phyloP scores from a whole-genome alignment of 2,329 filamentous ascomycete species.

The Aspergillus unguis region DNA sequence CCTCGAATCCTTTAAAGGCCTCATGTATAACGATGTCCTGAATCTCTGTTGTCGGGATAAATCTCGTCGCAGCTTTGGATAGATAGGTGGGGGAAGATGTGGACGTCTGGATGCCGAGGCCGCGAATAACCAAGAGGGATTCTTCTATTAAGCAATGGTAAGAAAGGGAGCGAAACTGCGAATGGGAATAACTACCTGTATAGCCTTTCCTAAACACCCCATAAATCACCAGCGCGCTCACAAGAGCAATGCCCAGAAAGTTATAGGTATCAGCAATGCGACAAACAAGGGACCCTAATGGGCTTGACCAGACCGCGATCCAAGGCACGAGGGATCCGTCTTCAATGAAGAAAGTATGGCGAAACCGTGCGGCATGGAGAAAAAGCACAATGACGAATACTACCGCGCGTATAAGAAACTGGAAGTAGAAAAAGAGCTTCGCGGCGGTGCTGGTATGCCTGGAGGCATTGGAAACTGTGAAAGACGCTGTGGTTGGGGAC shows the following conservation, averaged over 20 bases:
- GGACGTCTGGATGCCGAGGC: constrained; percentile 85
- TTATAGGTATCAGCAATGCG: constrained; percentile 38
- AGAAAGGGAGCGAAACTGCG: constrained; percentile 5
- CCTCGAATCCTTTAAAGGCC: constrained; percentile 88
- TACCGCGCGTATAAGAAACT: constrained; percentile 45
- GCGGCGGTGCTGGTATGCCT: constrained; percentile 46
- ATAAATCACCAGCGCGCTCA: constrained; percentile 42
- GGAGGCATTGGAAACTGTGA: constrained; percentile 81
- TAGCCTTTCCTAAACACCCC: constrained; percentile 49
- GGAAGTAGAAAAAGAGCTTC: constrained; percentile 42
- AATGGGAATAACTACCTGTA: constrained; percentile 44
- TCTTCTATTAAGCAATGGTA: constrained; percentile 57
- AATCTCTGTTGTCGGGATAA: constrained; percentile 88
- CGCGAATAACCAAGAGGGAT: constrained; percentile 80
- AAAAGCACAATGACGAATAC: constrained; percentile 43
- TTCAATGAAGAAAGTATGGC: constrained; percentile 25
- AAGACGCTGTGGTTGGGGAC: constrained; percentile 86
- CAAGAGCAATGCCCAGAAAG: constrained; percentile 42
- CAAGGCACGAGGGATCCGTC: constrained; percentile 28
- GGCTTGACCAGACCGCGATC: constrained; percentile 33
- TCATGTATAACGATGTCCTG: constrained; percentile 94
- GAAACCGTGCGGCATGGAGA: constrained; percentile 34
- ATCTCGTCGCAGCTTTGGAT: constrained; percentile 59
- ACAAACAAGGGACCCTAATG: constrained; percentile 31
- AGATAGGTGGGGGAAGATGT: constrained; percentile 68